A percentile compares a stretch with the other conserved stretches of the same genome.
phyloP scores from a whole-genome alignment of 768 basidiomycete genomes.

The Coprinopsis marcescibilis region DNA sequence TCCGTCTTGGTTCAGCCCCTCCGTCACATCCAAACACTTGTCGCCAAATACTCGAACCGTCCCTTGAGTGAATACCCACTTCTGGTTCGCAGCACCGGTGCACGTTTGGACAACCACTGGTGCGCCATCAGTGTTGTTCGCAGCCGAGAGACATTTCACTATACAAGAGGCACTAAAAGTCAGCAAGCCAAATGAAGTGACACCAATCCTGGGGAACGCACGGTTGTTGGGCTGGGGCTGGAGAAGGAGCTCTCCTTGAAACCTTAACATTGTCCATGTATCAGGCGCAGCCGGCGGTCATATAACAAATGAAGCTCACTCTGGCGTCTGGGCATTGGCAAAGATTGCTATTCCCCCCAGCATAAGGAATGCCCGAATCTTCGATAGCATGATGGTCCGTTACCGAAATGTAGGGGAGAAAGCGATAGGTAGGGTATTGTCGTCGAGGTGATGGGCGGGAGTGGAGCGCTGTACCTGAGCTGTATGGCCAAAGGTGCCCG shows the following conservation, averaged over 20 bases:
- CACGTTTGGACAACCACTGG: conserved; percentile 42
- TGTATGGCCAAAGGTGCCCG: too few species aligned
- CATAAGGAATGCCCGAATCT: neutral
- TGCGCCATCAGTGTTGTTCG: conserved; percentile 44
- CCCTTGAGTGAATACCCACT: conserved; percentile 43
- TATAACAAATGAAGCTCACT: conserved; percentile 1
- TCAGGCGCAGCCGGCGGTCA: neutral
- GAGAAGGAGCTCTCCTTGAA: conserved; percentile 36
- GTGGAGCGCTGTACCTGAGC: too few species aligned
- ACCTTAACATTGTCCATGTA: conserved; percentile 21
- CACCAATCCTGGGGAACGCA: conserved; percentile 16
- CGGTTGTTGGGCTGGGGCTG: conserved; percentile 38
- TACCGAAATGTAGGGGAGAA: neutral
- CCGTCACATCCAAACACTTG: conserved; percentile 46
- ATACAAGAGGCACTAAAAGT: neutral
- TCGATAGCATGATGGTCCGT: neutral
- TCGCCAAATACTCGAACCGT: conserved; percentile 37
- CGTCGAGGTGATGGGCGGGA: too few species aligned
- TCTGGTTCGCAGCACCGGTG: conserved; percentile 37
- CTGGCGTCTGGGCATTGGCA: conserved; percentile 5
- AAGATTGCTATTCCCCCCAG: neutral
- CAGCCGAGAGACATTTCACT: conserved; percentile 50
- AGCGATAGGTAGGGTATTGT: too few species aligned
- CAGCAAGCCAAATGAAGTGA: conserved; percentile 6
- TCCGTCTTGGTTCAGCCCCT: conserved; percentile 37